Evolutionary conservation across 768 basidiomycete species (phyloP), one percentile per base, ranked within the genome.

Genomic region (Hericium rajendrae): DNA sequence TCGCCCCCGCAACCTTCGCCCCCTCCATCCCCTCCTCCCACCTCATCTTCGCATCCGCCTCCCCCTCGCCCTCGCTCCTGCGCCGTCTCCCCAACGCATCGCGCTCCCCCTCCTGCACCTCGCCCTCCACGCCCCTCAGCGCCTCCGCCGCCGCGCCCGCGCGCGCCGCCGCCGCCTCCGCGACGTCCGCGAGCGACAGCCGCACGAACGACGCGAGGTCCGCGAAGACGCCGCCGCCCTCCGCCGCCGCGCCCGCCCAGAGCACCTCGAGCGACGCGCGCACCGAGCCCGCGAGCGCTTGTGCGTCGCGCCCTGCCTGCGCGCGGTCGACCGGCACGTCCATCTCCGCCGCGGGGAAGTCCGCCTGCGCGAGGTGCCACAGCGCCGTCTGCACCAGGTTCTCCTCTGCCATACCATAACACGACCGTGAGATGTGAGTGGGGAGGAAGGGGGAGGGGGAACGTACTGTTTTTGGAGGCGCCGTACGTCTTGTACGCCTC

Each of bases 21-120:
- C 76, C 77, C 32, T 87, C 87, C 80, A 88, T 84, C 0, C 82
- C 76, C 60, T 79, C 79, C 69, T 86, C 83, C 65, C 84, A 89
- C 26, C 75, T 73, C 6, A 74, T 75, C 64, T 78, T 79, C 3
- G 73, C 58, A 32, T 86, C 83, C 6, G 72, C 59, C 54, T 78
- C 73, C 59, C 84, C 76, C 0, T 78, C 64, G 0, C 84, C 76
- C 0, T 78, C 64, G 0, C 77, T 70, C 61, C 77, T 66, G 67
- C 75, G 75, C 61, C 77, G 78, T 46, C 83, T 69, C 0, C 87
- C 86, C 0, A 82, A 64, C 22, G 74, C 68, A 60, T 83, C 82
- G 50, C 84, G 72, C 65, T 84, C 73, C 4, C 86, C 86, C 2
- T 76, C 71, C 61, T 83, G 78, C 0, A 87, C 80, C 39, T 81